Evolutionary conservation across 306 rosid species (phyloP).

Genomic region (Trifolium subterraneum): DNA sequence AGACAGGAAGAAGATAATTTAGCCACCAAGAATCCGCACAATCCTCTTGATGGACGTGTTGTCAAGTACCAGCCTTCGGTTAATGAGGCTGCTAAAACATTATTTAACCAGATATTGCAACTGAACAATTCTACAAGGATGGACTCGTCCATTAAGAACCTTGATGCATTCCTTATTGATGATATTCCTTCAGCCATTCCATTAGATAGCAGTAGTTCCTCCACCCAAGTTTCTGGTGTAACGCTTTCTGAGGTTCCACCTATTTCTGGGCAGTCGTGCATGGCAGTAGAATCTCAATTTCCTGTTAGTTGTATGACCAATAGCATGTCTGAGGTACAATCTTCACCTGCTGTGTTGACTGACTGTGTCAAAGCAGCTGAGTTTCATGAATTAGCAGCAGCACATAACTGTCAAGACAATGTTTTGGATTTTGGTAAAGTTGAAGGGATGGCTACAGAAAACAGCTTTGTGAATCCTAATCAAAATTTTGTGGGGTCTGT

Average conservation of each 20-base stretch:
- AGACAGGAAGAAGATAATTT: conserved; percentile 61
- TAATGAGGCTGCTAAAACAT: conserved; percentile 78
- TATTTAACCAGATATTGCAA: conserved; percentile 71
- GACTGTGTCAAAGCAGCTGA: conserved; percentile 46
- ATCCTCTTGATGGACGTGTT: conserved; percentile 74
- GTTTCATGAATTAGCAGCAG: conserved; percentile 33
- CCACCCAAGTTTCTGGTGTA: conserved; percentile 61
- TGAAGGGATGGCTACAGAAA: conserved; percentile 51
- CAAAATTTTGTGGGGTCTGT: conserved; percentile 48
- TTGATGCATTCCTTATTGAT: conserved; percentile 59
- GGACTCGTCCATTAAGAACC: conserved; percentile 53
- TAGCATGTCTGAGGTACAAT: conserved; percentile 49
- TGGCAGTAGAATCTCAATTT: conserved; percentile 39
- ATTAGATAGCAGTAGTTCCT: conserved; percentile 61
- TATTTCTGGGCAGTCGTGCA: conserved; percentile 48
- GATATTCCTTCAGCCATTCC: conserved; percentile 59
- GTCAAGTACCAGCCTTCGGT: conserved; percentile 75
- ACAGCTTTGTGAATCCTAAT: conserved; percentile 42
- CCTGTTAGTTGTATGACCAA: conserved; percentile 39
- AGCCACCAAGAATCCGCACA: conserved; percentile 33
- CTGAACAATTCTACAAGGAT: conserved; percentile 50
- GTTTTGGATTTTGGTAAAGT: conserved; percentile 45
- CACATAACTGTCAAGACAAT: conserved; percentile 34
- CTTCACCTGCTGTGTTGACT: conserved; percentile 45
- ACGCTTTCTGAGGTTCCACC: conserved; percentile 81